A percentile compares a stretch with the other conserved stretches of the same genome.
phyloP scores from a whole-genome alignment of 2,329 filamentous ascomycete genomes.

The Aspergillus caelatus region DNA sequence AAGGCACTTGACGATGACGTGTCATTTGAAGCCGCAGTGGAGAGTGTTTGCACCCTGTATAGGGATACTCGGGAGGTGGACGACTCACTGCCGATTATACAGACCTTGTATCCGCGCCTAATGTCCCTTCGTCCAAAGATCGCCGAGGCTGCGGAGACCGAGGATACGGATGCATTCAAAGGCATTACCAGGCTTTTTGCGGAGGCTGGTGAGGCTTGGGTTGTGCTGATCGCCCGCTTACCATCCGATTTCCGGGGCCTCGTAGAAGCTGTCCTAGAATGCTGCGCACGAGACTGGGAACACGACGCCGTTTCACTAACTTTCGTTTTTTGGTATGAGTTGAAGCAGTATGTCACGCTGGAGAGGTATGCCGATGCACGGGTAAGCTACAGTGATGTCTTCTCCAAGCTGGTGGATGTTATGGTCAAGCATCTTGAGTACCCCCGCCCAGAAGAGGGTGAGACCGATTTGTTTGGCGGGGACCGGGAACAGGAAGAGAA shows the following conservation, averaged over 20 bases:
- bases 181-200: slow-evolving; percentile 87
- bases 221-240: slow-evolving; percentile 83
- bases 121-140: slow-evolving; percentile 78
- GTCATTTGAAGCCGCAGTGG: slow-evolving; percentile 84
- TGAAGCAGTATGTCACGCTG: slow-evolving; percentile 92
- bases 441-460: slow-evolving; percentile 74
- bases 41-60: slow-evolving; percentile 90
- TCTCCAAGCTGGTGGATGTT: slow-evolving; percentile 86
- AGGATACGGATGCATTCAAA: slow-evolving; percentile 84
- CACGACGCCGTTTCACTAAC: slow-evolving; percentile 91
- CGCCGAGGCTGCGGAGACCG: slow-evolving; percentile 70
- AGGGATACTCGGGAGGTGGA: slow-evolving; percentile 92
- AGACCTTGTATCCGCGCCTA: slow-evolving; percentile 78
- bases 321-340: slow-evolving; percentile 97
- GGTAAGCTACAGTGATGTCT: slow-evolving; percentile 75
- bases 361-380: slow-evolving; percentile 86
- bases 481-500: slow-evolving; percentile 96
- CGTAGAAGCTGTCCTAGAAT: slow-evolving; percentile 91
- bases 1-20: slow-evolving; percentile 73
- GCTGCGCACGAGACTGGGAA: slow-evolving; percentile 82
- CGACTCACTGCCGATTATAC: slow-evolving; percentile 80
- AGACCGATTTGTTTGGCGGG: slow-evolving; percentile 88
- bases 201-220: slow-evolving; percentile 93
- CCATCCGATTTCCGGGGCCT: slow-evolving; percentile 79
- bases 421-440: slow-evolving; percentile 90